Evolutionary conservation across 1,284 basidiomycete genomes (phyloP), one percentile per base, ranked within the genome.

Genomic region (Ustilago shanxiensis): DNA sequence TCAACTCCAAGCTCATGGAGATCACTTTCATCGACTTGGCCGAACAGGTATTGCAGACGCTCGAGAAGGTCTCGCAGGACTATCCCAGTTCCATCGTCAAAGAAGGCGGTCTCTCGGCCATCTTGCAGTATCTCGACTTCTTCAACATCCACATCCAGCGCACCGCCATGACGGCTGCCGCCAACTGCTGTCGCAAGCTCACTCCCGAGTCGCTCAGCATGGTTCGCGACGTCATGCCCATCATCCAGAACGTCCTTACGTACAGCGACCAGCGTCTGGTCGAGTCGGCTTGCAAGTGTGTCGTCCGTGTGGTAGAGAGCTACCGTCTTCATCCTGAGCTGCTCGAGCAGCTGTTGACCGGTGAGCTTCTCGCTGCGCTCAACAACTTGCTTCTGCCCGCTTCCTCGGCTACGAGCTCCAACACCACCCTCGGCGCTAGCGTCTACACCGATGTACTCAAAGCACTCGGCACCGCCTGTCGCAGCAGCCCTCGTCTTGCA

Each of bases 91-190:
- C 78, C 41, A 84, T 86, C n/a, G 82, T 85, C 62, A 81, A 78
- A 37, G 82, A 83, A 44, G 82, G 82, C 35, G 84, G 83, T 45
- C 67, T 86, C 39, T 74, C 75, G 20, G 83, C 84, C 11, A 79
- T 83, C 69, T 79, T 86, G 10, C 81, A 85, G 71, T 86, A 80
- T 56, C 71, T 86, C 59, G 84, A 86, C 72, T 86, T 86, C 52
- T 86, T 86, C 78, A 83, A 79, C 66, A 79, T 84, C 58, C 83
- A 86, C 68, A 81, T 86, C 45, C 84, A 86, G 72, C 79, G 84
- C 28, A 84, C 82, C 13, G 83, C 84, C 41, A 77, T 85, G 81
- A 78, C 72, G 5, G 79, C 83, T 16, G 83, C 80, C 0, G 79
- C 84, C 49, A 77, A 86, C 49, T 85, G 84, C 77, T 85, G 82